Conservation (phyloP, 2,329 filamentous ascomycete species). For the Penicillium sp. region DNA sequence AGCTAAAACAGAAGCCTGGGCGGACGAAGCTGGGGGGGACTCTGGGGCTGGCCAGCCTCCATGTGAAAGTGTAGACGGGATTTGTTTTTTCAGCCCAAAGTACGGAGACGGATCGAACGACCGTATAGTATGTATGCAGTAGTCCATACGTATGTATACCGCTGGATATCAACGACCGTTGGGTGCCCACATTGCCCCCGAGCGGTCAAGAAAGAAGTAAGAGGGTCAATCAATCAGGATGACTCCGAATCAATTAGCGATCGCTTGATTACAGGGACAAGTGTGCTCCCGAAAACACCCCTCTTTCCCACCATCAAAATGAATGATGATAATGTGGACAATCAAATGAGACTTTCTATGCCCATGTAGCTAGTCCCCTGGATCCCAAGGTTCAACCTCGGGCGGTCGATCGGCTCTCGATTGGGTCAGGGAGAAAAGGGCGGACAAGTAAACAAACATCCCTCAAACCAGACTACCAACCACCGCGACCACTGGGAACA, state of each 20-base stretch:
- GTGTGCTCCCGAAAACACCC: neutral
- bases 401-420: neutral
- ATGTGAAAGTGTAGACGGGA: conserved; percentile 20
- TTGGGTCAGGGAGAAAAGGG: neutral
- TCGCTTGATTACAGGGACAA: neutral
- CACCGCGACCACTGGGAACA: no score
- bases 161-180: neutral
- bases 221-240: neutral
- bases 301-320: neutral
- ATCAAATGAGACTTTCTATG: no score
- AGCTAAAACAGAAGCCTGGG: neutral
- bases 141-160: neutral
- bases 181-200: neutral
- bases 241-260: neutral
- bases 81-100: neutral
- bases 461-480: neutral
- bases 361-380: neutral
- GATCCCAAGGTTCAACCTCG: neutral
- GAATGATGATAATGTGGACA: neutral
- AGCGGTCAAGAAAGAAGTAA: neutral
- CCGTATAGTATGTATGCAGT: neutral
- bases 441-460: conserved; percentile 30
- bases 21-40: neutral
- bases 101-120: no score
- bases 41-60: conserved; percentile 19